Evolutionary conservation across 2,329 filamentous ascomycete species (phyloP).

Genomic region (Monilinia aucupariae): DNA sequence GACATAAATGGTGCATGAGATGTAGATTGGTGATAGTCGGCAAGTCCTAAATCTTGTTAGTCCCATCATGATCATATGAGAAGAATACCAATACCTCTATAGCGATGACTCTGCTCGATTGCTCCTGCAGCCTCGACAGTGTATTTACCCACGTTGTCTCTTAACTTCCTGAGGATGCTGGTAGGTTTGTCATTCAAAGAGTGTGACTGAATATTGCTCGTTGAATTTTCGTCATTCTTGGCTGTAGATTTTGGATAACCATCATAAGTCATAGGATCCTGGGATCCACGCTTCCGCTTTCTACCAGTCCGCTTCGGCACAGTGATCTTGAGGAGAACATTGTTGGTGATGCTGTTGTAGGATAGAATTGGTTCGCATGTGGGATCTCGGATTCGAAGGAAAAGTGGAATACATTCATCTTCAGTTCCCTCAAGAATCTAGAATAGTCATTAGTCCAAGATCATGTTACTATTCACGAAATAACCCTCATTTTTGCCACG

Average conservation of each 20-base stretch:
- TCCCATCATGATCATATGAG: neutral
- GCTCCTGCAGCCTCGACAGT: constrained; percentile 64
- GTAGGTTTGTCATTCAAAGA: constrained; percentile 49
- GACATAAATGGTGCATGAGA: constrained; percentile 63
- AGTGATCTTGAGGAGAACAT: constrained; percentile 79
- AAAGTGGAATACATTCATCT: constrained; percentile 56
- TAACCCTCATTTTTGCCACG: neutral
- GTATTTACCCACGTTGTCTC: constrained; percentile 65
- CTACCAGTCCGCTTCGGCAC: constrained; percentile 82
- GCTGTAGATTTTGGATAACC: neutral
- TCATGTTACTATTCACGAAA: constrained; percentile 22
- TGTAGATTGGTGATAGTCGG: constrained; percentile 81
- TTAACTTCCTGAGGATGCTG: constrained; percentile 56
- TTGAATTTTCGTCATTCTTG: constrained; percentile 1
- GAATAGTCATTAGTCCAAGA: neutral
- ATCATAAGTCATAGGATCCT: constrained; percentile 53
- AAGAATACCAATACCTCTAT: constrained; percentile 51
- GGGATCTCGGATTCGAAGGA: constrained; percentile 72
- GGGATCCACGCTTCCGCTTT: constrained; percentile 74
- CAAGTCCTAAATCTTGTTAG: constrained; percentile 48
- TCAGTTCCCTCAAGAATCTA: constrained; percentile 44
- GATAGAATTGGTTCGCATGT: constrained; percentile 75
- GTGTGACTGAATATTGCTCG: constrained; percentile 38
- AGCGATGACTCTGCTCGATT: constrained; percentile 78
- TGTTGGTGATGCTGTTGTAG: constrained; percentile 68